Evolutionary conservation across 1,284 basidiomycete genomes (phyloP), one percentile per base, ranked within the genome.

Genomic region (Pseudozyma hubeiensis): DNA sequence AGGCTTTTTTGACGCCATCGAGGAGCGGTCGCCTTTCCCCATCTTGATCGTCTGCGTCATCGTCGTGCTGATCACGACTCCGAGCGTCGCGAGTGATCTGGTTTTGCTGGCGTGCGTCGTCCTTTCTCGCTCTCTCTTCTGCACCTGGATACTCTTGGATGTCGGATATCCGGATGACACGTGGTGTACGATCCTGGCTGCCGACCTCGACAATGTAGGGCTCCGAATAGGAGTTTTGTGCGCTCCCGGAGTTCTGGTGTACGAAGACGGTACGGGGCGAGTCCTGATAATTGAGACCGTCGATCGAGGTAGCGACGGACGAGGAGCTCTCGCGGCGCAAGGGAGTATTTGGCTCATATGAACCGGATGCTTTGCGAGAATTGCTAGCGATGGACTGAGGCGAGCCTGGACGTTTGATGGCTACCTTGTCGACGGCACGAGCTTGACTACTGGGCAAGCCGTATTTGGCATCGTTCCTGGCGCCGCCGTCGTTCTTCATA

Each of bases 161-260:
- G 46, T 80, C 78, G 5, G 66, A 66, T 31, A 74, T 64, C 30
- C 59, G 48, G 11, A 80, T 53, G 16, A 80, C 67, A 30, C 54
- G 67, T 5, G 64, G 64, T 7, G 49, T 37, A n/a, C 53, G 56
- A 24, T 72, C 69, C 37, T 75, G 56, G 35, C 74, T 67, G 39
- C 70, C 74, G n/a, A 78, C 74, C 49, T 81, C 79, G 45, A 81
- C 77, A 45, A 81, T 81, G 60, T 66, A 81, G 1, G 79, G 79
- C 34, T 72, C 77, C 33, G 47, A 47, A 41, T 51, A 63, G 31
- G 53, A 66, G 54, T 65, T 67, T 9, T 44, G 56, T 7, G 37
- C 43, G 61, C 67, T 76, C 34, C 40, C 62, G 24, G 40, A 29
- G 48, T 53, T 53, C 40, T 62, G 55, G 37, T 55, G 46, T 49